Percentiles rank a stretch among this genome's conserved stretches.
phyloP scores from a whole-genome alignment of 2,329 filamentous ascomycete genomes.

The Scortechinia acanthostroma region DNA sequence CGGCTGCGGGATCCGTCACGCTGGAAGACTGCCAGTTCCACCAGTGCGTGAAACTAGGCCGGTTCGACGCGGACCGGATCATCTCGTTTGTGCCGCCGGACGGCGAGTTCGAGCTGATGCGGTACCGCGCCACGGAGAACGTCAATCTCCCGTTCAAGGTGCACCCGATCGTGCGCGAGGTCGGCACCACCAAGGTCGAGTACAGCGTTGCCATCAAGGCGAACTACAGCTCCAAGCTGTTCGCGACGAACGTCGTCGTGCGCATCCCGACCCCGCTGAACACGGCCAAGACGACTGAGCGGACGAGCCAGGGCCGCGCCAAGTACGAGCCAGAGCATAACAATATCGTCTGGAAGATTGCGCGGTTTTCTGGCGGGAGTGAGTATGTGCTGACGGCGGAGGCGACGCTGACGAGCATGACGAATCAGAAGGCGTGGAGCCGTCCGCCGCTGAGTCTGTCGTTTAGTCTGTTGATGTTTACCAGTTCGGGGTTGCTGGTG shows the following conservation, averaged over 20 bases:
- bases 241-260: conserved; percentile 91
- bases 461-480: conserved; percentile 97
- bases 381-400: conserved; percentile 94
- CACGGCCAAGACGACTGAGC: conserved; percentile 85
- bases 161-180: conserved; percentile 94
- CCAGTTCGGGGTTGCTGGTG: conserved; percentile 83
- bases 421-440: conserved; percentile 95
- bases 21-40: conserved; percentile 98
- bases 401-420: conserved; percentile 90
- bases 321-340: conserved; percentile 98
- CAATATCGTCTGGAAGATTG: conserved; percentile 98
- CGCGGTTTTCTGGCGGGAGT: conserved; percentile 94
- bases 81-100: conserved; percentile 96
- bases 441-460: conserved; percentile 83
- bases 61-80: conserved; percentile 92
- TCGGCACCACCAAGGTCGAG: conserved; percentile 94
- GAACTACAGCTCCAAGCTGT: conserved; percentile 92
- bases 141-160: conserved; percentile 98
- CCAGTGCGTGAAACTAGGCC: conserved; percentile 94
- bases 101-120: conserved; percentile 97
- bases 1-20: conserved; percentile 88
- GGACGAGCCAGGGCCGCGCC: conserved; percentile 90
- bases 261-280: conserved; percentile 94
- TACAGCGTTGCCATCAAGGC: conserved; percentile 97
- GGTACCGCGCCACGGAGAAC: conserved; percentile 95